These are phyloP conservation scores for Fistulinella cinereoalba DNA, from an alignment of 1,284 basidiomycete species.

Conservation along the genomic window DNA sequence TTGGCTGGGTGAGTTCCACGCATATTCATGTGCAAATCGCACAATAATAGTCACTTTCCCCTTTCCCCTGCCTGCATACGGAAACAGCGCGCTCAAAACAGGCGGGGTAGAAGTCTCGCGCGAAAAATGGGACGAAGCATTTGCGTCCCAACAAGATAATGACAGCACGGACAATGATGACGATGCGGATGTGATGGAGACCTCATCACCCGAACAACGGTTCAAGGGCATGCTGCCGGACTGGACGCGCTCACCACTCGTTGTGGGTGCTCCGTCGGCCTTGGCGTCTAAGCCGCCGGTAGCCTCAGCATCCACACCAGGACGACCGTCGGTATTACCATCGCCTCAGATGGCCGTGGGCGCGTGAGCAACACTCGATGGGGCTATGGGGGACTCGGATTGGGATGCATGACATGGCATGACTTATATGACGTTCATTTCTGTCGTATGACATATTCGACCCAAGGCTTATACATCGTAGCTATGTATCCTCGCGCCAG, in stretches of 20 bases:
- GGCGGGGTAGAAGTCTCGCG: slow-evolving; percentile 77
- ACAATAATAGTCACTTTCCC: neutral
- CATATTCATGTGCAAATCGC: too few species aligned
- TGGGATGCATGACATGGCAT: too few species aligned
- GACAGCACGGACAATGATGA: slow-evolving; percentile 47
- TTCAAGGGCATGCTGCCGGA: slow-evolving; percentile 61
- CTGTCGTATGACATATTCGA: slow-evolving; percentile 10
- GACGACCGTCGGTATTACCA: too few species aligned
- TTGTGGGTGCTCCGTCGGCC: slow-evolving; percentile 58
- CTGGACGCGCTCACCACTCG: slow-evolving; percentile 70
- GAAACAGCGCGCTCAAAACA: slow-evolving; percentile 78
- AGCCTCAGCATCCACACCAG: neutral
- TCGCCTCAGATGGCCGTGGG: slow-evolving; percentile 31
- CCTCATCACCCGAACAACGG: slow-evolving; percentile 38
- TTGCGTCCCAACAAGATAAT: slow-evolving; percentile 39
- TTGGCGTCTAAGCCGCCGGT: slow-evolving; percentile 11
- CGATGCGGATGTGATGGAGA: slow-evolving; percentile 40
- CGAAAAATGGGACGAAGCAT: slow-evolving; percentile 83
- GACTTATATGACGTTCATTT: too few species aligned
- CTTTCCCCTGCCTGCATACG: neutral
- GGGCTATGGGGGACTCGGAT: too few species aligned
- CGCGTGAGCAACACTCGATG: slow-evolving; percentile 24
- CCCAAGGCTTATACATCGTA: slow-evolving; percentile 12
- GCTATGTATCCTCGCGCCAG: too few species aligned
- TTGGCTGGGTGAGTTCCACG: slow-evolving; percentile 46